Conservation (phyloP, 2,329 filamentous ascomycete species). For the Taxawa tesnikishii region DNA sequence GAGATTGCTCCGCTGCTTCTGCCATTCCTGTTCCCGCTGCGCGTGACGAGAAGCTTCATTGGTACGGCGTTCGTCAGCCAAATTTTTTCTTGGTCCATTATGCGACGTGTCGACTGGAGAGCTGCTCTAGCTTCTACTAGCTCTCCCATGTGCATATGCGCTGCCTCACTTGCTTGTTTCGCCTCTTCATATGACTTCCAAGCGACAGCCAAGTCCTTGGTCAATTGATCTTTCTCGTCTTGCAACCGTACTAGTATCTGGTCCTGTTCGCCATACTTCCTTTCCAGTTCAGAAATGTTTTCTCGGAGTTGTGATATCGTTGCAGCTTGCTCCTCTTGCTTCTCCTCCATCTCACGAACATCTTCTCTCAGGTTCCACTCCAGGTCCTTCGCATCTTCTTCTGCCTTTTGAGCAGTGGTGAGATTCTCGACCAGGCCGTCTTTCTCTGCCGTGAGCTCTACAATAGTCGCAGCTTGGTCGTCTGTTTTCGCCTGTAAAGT, state of each 20-base stretch:
- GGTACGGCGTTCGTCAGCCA: too few species aligned
- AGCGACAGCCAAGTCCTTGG: not conserved
- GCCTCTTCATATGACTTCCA: not conserved
- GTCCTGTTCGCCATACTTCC: not conserved
- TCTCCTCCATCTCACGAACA: not conserved
- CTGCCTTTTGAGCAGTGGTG: not conserved
- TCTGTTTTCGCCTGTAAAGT: not conserved
- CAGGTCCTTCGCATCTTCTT: not conserved
- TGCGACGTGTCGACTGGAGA: not conserved
- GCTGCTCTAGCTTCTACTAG: not conserved
- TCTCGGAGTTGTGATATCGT: too few species aligned
- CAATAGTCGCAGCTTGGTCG: too few species aligned
- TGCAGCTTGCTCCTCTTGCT: not conserved
- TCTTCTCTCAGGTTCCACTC: not conserved
- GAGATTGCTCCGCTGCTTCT: not conserved
- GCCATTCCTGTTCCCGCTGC: not conserved
- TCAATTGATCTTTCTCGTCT: not conserved
- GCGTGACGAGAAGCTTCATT: not conserved
- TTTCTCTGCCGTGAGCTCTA: conserved; percentile 2
- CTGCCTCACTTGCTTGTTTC: not conserved
- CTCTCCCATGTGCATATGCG: not conserved
- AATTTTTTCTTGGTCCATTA: too few species aligned
- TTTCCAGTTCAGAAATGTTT: not conserved
- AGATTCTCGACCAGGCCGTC: conserved; percentile 3
- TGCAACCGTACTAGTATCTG: not conserved